Evolutionary conservation across 2,329 filamentous ascomycete species (phyloP).

Genomic region (Leptographium galeiforme): DNA sequence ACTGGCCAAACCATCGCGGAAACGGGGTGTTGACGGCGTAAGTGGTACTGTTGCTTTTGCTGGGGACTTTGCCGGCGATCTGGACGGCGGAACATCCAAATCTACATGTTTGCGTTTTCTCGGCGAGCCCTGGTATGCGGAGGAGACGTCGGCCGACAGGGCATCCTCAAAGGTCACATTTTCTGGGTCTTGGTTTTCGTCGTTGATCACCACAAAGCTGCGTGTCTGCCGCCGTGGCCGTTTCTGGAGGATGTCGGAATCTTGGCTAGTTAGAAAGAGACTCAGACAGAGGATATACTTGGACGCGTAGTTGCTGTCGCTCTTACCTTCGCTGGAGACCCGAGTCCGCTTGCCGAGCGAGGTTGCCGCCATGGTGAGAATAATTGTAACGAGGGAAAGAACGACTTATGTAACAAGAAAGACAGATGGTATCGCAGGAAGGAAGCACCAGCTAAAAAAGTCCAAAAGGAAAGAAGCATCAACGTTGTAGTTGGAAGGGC

Average conservation of each 20-base stretch:
- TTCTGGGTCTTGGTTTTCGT: slow-evolving; percentile 54
- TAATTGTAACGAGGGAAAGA: background rate
- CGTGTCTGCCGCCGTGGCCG: slow-evolving; percentile 30
- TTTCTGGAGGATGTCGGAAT: slow-evolving; percentile 25
- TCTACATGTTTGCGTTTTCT: background rate
- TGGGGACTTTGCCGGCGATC: slow-evolving; percentile 1
- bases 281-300: too few relatives aligned
- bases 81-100: background rate
- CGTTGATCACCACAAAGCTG: slow-evolving; percentile 34
- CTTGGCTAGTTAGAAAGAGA: background rate
- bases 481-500: background rate
- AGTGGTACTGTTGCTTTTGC: slow-evolving; percentile 31
- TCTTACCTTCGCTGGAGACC: background rate
- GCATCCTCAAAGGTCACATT: slow-evolving; percentile 24
- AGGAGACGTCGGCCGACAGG: slow-evolving; percentile 14
- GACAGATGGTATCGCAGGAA: background rate
- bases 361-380: background rate
- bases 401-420: background rate
- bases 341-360: background rate
- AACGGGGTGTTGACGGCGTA: slow-evolving; percentile 62
- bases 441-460: background rate
- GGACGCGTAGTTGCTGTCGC: background rate
- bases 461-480: background rate
- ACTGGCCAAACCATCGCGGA: slow-evolving; percentile 50
- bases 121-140: slow-evolving; percentile 5